These are phyloP conservation scores for Fusarium lyarnte DNA, from an alignment of 2,329 filamentous ascomycete genomes.

Conservation along the genomic window DNA sequence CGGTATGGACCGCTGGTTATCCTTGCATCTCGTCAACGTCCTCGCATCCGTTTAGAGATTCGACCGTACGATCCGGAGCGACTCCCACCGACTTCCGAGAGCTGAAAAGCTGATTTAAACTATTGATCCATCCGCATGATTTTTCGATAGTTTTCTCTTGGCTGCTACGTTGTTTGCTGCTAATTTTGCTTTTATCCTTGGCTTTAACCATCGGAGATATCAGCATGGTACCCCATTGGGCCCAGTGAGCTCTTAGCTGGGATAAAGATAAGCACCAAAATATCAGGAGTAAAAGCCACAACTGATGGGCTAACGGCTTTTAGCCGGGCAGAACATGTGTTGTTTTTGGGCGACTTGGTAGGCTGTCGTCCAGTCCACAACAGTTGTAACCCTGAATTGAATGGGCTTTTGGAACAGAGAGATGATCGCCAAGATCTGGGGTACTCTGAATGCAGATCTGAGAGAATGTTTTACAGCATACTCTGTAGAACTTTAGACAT, in stretches of 20 bases:
- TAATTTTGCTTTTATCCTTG: not conserved
- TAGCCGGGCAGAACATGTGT: not conserved
- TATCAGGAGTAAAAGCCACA: not conserved
- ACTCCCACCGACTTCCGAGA: not conserved
- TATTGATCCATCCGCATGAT: not conserved
- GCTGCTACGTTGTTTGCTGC: not conserved
- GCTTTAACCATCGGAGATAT: not conserved
- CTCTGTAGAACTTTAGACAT: rapidly evolving
- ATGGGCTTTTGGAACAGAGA: not conserved
- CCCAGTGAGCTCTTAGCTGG: not conserved
- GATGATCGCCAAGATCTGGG: not conserved
- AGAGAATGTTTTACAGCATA: not conserved
- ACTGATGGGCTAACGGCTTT: not conserved
- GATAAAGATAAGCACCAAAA: not conserved
- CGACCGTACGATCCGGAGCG: not conserved
- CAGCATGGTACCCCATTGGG: not conserved
- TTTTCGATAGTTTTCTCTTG: not conserved
- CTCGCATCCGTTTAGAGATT: not conserved
- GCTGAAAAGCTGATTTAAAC: not conserved
- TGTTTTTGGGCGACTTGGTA: not conserved
- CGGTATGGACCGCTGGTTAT: rapidly evolving
- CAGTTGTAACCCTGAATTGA: not conserved
- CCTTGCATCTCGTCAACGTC: rapidly evolving
- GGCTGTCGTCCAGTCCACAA: not conserved
- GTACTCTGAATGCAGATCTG: not conserved